Evolutionary conservation across 805 yeast species (phyloP).

Genomic region (Saccharomycopsis sp.): DNA sequence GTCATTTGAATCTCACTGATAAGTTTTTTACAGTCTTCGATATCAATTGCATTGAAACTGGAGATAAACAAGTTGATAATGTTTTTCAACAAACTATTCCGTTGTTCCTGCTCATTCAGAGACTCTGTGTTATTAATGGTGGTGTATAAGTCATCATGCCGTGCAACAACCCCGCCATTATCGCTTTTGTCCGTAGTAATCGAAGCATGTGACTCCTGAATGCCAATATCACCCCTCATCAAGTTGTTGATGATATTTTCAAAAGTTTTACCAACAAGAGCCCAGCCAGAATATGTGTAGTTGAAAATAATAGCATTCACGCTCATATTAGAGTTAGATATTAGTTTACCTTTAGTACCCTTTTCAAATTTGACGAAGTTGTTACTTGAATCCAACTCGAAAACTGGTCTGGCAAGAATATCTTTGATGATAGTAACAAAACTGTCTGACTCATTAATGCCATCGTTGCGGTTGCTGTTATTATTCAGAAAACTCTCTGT

Average conservation of each 20-base stretch:
- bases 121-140: slow-evolving; percentile 28
- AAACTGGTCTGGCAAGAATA: slow-evolving; percentile 50
- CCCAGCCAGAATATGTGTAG: slow-evolving; percentile 80
- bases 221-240: slow-evolving; percentile 28
- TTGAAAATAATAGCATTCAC: slow-evolving; percentile 53
- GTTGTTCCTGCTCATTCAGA: neutral
- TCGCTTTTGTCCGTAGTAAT: slow-evolving; percentile 34
- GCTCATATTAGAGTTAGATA: slow-evolving; percentile 40
- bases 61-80: slow-evolving; percentile 10
- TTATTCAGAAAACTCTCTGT: neutral
- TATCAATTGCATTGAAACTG: neutral
- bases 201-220: neutral
- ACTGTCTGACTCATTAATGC: slow-evolving; percentile 29
- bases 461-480: neutral
- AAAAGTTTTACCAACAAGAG: slow-evolving; percentile 69
- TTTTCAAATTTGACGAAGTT: slow-evolving; percentile 40
- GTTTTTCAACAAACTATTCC: neutral
- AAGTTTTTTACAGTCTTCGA: slow-evolving; percentile 3
- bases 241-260: slow-evolving; percentile 43
- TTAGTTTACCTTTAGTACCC: slow-evolving; percentile 65
- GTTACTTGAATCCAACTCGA: slow-evolving; percentile 37
- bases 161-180: slow-evolving; percentile 32
- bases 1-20: slow-evolving; percentile 10
- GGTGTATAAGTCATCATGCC: slow-evolving; percentile 49
- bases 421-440: slow-evolving; percentile 43